Base-by-base conservation (phyloP, 352 stramenopile species). In the Phytophthora hibernalis region DNA sequence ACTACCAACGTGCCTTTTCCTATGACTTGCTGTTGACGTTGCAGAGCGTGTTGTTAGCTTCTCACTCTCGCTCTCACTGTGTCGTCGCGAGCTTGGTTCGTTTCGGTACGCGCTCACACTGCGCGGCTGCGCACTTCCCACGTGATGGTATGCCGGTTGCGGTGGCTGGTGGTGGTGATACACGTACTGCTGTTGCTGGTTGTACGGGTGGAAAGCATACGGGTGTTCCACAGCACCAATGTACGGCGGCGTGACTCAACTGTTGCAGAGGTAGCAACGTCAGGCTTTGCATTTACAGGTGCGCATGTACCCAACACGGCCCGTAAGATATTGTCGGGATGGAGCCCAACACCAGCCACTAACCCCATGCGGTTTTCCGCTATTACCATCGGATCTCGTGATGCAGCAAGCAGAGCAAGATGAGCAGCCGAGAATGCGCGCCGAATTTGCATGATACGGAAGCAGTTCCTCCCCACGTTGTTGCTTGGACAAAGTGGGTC, bases 401-500 rank as follows among this genome's bases (percentile, higher is more conserved):
- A 85, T 3, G 82, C 83, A 0, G 78, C 66, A 68, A 91, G 83
- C 10, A 96, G 65, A 37, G 83, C 87, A 33, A 82, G 71, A 57
- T 92, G 87, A 44, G 85, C 88, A n/a, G 79, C 74, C 11, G 85
- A 82, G 28, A 96, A 92, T 4, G 88, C 84, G 0, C 88, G 83
- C 12, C 88, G 82, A 30, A 97, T 96, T 58, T 96, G 83, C 56
- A 87, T 93, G 69, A 98, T 98, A 44, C 96, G 89, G 70, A 99
- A 99, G 45, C 95, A 95, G 70, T 99, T 99, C 49, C 96, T 80
- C 15, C 95, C 95, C 24, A 99, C 95, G 65, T 99, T 99, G 78
- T 99, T 99, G 54, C 87, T 95, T 9, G 89, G 77, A 22, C 87
- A 92, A 16, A 99, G 70, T 4, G 95, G 96, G 70, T 99, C 96